Evolutionary conservation across 805 yeast genomes (phyloP).

Genomic region (Metschnikowia continentalis): DNA sequence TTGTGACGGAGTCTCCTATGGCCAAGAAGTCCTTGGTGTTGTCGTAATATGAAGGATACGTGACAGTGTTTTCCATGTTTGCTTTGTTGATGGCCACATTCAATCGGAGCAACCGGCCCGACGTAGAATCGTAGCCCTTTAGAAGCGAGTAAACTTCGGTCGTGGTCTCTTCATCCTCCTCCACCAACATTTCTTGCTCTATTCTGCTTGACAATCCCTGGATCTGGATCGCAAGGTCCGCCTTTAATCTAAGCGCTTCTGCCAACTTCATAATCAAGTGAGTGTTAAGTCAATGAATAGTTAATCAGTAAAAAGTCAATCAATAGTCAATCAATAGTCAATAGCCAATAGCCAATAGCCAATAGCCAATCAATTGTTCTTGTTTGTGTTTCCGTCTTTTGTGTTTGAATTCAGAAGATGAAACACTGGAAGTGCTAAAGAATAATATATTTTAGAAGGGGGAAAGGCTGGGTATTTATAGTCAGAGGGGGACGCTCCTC

Average conservation of each 20-base stretch:
- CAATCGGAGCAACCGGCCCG: neutral
- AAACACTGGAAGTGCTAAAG: too few species aligned
- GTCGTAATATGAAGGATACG: neutral
- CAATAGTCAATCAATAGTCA: too few species aligned
- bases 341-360: too few species aligned
- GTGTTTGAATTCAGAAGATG: too few species aligned
- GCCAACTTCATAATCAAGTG: neutral
- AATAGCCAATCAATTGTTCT: too few species aligned
- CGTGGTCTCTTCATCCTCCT: neutral
- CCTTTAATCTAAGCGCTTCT: neutral
- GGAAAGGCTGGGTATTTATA: neutral
- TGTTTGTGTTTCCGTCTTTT: too few species aligned
- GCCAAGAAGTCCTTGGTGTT: neutral
- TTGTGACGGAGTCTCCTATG: neutral
- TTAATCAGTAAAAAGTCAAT: too few species aligned
- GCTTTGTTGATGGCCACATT: neutral
- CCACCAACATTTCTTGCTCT: neutral
- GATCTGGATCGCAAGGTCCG: neutral
- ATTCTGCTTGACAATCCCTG: neutral
- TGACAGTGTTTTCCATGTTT: neutral
- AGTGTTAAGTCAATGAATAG: too few species aligned
- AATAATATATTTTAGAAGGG: neutral
- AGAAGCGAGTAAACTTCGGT: neutral
- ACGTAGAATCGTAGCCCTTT: neutral
- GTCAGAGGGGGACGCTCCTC: neutral